Conservation (phyloP, 768 basidiomycete species). For the Trametes cinnabarina region DNA sequence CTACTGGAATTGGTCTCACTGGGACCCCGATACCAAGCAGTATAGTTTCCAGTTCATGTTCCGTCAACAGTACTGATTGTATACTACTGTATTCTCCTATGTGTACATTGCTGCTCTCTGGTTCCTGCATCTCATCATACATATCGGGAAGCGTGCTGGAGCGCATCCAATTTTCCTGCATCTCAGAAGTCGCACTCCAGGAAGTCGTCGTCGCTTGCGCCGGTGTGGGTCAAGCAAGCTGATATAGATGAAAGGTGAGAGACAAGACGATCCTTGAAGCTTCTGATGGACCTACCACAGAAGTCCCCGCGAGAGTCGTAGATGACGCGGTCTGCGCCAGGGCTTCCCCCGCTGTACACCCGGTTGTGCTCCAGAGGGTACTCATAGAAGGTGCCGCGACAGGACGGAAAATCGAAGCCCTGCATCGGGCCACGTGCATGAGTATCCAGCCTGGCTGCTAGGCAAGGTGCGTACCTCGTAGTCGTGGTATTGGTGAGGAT, state of each 20-base stretch:
- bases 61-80: slow-evolving; percentile 45
- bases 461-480: slow-evolving; percentile 22
- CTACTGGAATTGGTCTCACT: slow-evolving; percentile 97
- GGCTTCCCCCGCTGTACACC: slow-evolving; percentile 28
- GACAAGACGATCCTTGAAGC: no score
- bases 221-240: slow-evolving; percentile 27
- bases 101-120: background rate
- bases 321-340: slow-evolving; percentile 32
- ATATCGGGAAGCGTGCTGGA: background rate
- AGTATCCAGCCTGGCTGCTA: background rate
- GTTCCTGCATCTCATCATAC: background rate
- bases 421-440: no score
- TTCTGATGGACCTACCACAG: slow-evolving; percentile 19
- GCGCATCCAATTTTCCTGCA: background rate
- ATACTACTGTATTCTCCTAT: slow-evolving; percentile 13
- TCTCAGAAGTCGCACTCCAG: slow-evolving; percentile 20
- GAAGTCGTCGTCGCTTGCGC: slow-evolving; percentile 21
- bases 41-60: slow-evolving; percentile 99
- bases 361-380: slow-evolving; percentile 25
- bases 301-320: slow-evolving; percentile 21
- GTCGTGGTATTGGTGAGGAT: slow-evolving; percentile 30
- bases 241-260: background rate
- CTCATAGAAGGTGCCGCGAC: slow-evolving; percentile 24
- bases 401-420: slow-evolving; percentile 27
- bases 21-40: slow-evolving; percentile 99